Conservation (phyloP, 2,329 filamentous ascomycete species). For the Cladosporium sp. region DNA sequence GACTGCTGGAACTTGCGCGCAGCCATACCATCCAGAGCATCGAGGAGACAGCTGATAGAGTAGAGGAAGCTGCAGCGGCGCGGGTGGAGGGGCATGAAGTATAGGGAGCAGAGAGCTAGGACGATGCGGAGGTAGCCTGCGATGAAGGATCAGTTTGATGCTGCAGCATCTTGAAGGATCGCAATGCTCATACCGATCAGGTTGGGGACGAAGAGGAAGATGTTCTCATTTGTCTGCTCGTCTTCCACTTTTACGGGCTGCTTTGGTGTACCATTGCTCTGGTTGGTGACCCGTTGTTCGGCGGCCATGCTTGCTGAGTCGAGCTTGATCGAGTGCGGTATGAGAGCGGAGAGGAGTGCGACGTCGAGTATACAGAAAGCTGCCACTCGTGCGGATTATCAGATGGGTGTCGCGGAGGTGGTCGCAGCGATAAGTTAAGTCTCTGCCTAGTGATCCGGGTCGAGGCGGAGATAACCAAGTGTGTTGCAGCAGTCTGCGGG, state of each 20-base stretch:
- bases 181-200: conserved; percentile 47
- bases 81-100: conserved; percentile 99
- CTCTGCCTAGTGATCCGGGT: conserved; percentile 11
- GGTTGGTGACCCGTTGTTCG: conserved; percentile 13
- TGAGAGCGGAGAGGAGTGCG: not conserved
- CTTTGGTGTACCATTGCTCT: conserved; percentile 33
- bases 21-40: conserved; percentile 93
- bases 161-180: not conserved
- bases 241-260: conserved; percentile 25
- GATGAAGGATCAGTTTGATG: conserved; percentile 12
- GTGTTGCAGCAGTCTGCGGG: conserved; percentile 1
- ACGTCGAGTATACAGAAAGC: not conserved
- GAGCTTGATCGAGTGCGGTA: not conserved
- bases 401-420: not conserved
- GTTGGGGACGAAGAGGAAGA: conserved; percentile 57
- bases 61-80: conserved; percentile 90
- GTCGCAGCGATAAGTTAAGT: conserved; percentile 10
- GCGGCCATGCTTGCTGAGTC: conserved; percentile 16
- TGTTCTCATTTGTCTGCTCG: conserved; percentile 51
- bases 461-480: conserved; percentile 9
- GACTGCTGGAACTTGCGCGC: conserved; percentile 85
- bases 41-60: conserved; percentile 89
- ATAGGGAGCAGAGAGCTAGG: conserved; percentile 81
- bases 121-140: conserved; percentile 54
- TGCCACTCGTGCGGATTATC: not conserved